Base-by-base conservation (phyloP, 176 grass and related monocot genomes). In the Phoenix roebelenii region DNA sequence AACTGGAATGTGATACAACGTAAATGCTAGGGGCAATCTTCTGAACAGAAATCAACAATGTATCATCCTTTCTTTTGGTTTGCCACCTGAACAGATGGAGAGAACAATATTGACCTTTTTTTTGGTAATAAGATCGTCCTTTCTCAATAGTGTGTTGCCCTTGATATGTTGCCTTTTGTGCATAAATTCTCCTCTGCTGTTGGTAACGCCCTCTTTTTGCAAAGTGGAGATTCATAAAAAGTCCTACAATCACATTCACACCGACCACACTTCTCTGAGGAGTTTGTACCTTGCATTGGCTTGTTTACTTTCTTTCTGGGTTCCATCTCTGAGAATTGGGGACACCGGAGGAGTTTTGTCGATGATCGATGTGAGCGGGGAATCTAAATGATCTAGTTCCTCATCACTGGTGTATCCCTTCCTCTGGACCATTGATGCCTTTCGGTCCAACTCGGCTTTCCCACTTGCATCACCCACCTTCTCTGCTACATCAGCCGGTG, bases 321-420 rank as follows among this genome's bases (percentile, higher is more conserved):
- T 35, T 16, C 63, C 5, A 59, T 63, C 64, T 30, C 54, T 70
- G 57, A 32, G 52, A 58, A 57, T 64, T 14, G 81, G 89, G 2
- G 77, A 84, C 4, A 79, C 74, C 0, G 74, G 89, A 16, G 72
- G 55, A 16, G 75, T 80, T 75, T 54, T 84, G 4, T 95, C 80
- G 12, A 80, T 82, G 15, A 95, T 77, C 17, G 77, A 80, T 10
- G 51, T 20, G 50, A 96, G 59, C 15, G 86, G 91, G 5, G 51
- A 72, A 61, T 77, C 71, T 1, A 96, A 73, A 53, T 80, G 80
- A 3, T 90, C 83, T 52, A 96, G 74, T 1, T 96, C 86, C 0
- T 96, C 83, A 3, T 96, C 91, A 10, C 91, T 96, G 26, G 80
- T 85, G 72, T 96, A 87, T 23, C 82, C 76, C 72, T 76, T 90